Conservation (phyloP, 768 basidiomycete species). For the Strobilomyces dryophilus region DNA sequence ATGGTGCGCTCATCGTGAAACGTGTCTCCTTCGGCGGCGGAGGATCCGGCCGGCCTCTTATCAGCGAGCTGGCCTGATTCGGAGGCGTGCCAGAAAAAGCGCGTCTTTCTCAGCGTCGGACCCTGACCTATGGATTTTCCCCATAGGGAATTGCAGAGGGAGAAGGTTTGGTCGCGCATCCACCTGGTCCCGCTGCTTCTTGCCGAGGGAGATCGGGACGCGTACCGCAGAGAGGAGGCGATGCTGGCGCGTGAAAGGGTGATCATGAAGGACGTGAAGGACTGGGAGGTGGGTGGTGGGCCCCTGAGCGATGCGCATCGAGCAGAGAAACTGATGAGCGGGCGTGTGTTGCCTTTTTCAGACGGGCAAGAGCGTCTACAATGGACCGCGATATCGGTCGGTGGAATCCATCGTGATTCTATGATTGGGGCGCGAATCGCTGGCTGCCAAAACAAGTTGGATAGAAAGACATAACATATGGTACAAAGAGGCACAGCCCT, state of each 20-base stretch:
- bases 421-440: conserved; percentile 30
- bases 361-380: conserved; percentile 85
- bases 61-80: conserved; percentile 35
- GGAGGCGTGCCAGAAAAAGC: conserved; percentile 40
- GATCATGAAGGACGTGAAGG: conserved; percentile 93
- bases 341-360: conserved; percentile 30
- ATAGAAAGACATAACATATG: conserved; percentile 11
- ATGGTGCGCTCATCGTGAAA: conserved; percentile 62
- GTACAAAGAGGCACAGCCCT: conserved; percentile 21
- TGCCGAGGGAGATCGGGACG: conserved; percentile 91
- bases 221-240: conserved; percentile 77
- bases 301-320: conserved; percentile 23
- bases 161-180: conserved; percentile 94
- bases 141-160: conserved; percentile 85
- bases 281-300: conserved; percentile 79
- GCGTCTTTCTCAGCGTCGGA: conserved; percentile 41
- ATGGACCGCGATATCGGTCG: conserved; percentile 66
- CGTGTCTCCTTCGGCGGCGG: conserved; percentile 60
- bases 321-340: conserved; percentile 11
- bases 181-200: conserved; percentile 88
- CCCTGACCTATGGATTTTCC: conserved; percentile 28
- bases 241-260: conserved; percentile 72
- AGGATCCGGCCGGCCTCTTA: conserved; percentile 43
- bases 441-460: conserved; percentile 8
- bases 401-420: conserved; percentile 57